These are phyloP conservation scores for Hibiscus tridactylites DNA, from an alignment of 345 rosid species.

Conservation along the genomic window DNA sequence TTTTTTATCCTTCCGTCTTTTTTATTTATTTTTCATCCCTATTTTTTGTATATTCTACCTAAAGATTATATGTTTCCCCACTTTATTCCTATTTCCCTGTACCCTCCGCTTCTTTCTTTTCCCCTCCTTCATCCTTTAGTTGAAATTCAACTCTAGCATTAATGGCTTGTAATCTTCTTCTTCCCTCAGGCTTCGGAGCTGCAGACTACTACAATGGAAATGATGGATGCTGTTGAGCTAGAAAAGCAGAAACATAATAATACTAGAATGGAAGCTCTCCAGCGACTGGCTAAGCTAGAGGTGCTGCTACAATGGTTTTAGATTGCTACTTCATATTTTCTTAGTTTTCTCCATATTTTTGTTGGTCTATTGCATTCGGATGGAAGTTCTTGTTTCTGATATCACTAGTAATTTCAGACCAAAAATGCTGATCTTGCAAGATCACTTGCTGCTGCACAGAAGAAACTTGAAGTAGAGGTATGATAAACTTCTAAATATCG, in stretches of 20 bases:
- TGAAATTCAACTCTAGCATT: neutral
- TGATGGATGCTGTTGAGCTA: conserved; percentile 81
- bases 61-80: neutral
- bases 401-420: conserved; percentile 47
- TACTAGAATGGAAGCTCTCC: conserved; percentile 87
- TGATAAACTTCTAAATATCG: conserved; percentile 14
- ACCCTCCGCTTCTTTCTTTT: neutral
- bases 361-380: neutral
- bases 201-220: conserved; percentile 88
- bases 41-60: neutral
- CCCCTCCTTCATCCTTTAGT: neutral
- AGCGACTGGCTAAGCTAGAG: conserved; percentile 80
- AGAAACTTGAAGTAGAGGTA: conserved; percentile 88
- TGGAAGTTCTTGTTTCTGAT: conserved; percentile 16
- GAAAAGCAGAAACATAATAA: conserved; percentile 93
- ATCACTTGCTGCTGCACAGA: conserved; percentile 70
- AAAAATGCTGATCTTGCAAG: conserved; percentile 84
- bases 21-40: neutral
- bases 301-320: conserved; percentile 28
- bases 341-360: neutral
- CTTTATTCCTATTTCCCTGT: neutral
- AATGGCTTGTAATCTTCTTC: conserved; percentile 15
- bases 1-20: neutral
- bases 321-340: conserved; percentile 7
- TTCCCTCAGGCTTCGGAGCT: conserved; percentile 73